Evolutionary conservation across 169 alveolate genomes (phyloP).

Genomic region (Cryptosporidium tyzzeri): DNA sequence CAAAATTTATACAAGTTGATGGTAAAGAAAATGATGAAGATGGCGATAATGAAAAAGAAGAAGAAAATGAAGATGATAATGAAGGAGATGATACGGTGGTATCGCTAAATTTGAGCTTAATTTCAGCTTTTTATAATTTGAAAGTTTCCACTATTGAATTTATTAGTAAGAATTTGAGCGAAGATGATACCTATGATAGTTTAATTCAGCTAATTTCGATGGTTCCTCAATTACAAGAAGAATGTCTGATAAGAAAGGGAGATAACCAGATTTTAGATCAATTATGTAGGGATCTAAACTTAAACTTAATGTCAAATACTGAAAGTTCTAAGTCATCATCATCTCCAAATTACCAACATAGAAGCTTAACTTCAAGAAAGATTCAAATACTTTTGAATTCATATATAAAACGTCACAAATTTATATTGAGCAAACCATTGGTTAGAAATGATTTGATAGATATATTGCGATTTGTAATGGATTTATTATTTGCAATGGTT

Average conservation of each 20-base stretch:
- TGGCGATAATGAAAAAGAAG: conserved; percentile 10
- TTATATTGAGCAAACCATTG: background rate
- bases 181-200: conserved; percentile 20
- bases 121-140: conserved; percentile 84
- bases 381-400: conserved; percentile 19
- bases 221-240: conserved; percentile 46
- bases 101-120: conserved; percentile 86
- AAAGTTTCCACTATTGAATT: conserved; percentile 81
- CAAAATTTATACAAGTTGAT: conserved; percentile 93
- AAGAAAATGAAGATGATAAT: conserved; percentile 76
- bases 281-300: background rate
- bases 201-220: conserved; percentile 22
- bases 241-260: conserved; percentile 41
- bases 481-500: conserved; percentile 95
- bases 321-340: background rate
- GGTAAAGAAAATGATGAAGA: conserved; percentile 86
- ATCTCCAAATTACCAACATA: background rate
- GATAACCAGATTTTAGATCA: conserved; percentile 3
- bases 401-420: conserved; percentile 46
- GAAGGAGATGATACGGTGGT: conserved; percentile 76
- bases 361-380: background rate
- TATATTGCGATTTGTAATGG: conserved; percentile 84
- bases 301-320: background rate
- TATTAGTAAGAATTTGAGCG: conserved; percentile 21
- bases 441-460: conserved; percentile 68